Percentiles rank a stretch among this genome's conserved stretches.
These are phyloP conservation scores for Fusarium hostae DNA, from an alignment of 2,329 filamentous ascomycete species.

Conservation along the genomic window DNA sequence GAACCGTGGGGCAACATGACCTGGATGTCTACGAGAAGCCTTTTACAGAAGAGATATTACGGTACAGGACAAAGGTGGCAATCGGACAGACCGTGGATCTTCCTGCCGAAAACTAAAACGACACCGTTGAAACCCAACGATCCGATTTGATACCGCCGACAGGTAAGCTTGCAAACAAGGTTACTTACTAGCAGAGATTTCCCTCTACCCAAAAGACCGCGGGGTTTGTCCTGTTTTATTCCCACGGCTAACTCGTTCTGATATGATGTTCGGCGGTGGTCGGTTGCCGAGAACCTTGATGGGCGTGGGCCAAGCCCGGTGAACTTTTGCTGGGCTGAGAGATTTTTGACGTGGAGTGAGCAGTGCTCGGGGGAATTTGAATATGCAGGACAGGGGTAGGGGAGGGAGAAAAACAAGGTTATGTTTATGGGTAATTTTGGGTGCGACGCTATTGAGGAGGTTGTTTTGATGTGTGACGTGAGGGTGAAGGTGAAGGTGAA, in stretches of 20 bases:
- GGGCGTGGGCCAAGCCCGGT: conserved; percentile 20
- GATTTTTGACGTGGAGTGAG: conserved; percentile 1
- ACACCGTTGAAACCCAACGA: neutral
- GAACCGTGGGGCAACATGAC: conserved; percentile 20
- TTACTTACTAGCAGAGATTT: conserved; percentile 1
- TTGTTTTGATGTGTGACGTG: conserved; percentile 17
- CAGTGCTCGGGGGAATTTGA: neutral
- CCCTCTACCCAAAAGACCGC: neutral
- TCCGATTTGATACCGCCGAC: conserved; percentile 6
- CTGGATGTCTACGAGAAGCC: conserved; percentile 16
- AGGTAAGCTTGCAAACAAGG: conserved; percentile 21
- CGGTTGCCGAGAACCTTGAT: conserved; percentile 41
- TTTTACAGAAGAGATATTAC: neutral
- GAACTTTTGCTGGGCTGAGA: conserved; percentile 14
- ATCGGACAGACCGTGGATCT: conserved; percentile 7
- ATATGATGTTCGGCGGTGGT: neutral
- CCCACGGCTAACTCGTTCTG: neutral
- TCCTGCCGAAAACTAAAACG: neutral
- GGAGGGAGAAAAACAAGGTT: conserved; percentile 27
- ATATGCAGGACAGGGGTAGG: conserved; percentile 3
- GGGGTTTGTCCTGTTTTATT: neutral
- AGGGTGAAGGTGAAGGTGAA: neutral
- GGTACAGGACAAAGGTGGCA: neutral
- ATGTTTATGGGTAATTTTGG: conserved; percentile 31
- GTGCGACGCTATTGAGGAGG: conserved; percentile 2